Evolutionary conservation across 2,329 filamentous ascomycete genomes (phyloP).

Genomic region (Hypoxylon sp.): DNA sequence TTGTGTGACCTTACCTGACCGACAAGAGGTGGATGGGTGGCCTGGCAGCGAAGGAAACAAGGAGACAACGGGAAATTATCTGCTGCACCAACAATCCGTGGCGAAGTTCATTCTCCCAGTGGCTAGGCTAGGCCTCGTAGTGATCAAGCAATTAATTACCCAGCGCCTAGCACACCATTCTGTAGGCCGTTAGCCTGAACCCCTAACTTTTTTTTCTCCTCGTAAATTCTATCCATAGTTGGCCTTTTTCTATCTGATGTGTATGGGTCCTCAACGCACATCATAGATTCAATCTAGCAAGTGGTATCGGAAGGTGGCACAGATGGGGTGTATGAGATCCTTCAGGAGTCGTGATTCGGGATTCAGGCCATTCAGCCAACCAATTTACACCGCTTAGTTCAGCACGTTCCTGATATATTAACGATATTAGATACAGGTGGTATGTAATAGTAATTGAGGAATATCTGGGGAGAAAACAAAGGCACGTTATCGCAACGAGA

Average conservation of each 20-base stretch:
- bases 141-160: too few relatives aligned
- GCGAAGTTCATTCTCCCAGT: conserved; percentile 18
- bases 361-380: conserved; percentile 23
- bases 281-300: conserved; percentile 34
- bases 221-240: too few relatives aligned
- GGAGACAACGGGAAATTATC: conserved; percentile 10
- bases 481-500: too few relatives aligned
- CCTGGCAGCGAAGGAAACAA: too few relatives aligned
- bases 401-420: conserved; percentile 21
- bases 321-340: conserved; percentile 33
- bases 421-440: conserved; percentile 1
- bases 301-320: conserved; percentile 28
- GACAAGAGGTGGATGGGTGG: too few relatives aligned
- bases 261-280: conserved; percentile 29
- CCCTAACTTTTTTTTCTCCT: conserved; percentile 1
- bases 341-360: conserved; percentile 29
- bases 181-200: neutral
- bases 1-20: conserved; percentile 19
- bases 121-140: conserved; percentile 4
- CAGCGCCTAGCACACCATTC: too few relatives aligned
- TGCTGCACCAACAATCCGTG: conserved; percentile 14
- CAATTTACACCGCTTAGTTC: conserved; percentile 17
- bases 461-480: too few relatives aligned
- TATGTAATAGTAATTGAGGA: too few relatives aligned
- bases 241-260: conserved; percentile 8